Base-by-base conservation (phyloP, 495 filamentous ascomycete genomes). In the Penicillium herquei region DNA sequence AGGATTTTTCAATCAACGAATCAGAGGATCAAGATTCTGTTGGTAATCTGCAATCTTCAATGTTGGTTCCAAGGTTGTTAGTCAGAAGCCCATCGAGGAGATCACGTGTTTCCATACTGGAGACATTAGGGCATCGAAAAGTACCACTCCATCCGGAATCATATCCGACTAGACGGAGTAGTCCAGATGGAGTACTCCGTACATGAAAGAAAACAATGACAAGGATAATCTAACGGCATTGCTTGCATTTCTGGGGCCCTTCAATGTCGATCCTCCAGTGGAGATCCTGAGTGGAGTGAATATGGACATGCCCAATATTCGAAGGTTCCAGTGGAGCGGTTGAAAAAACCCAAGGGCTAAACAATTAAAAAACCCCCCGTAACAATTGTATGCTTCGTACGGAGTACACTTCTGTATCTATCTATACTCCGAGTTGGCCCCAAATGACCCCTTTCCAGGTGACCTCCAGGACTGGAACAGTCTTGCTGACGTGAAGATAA, bases 221-320 rank as follows among this genome's bases (percentile, higher is more conserved):
- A 13, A 37, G 8, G 34, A 37, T 13, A 13, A 37, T 10, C 34
- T 37, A 10, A 37, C 34, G 34, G 34, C 10, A 49, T 49, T 33
- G 26, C 47, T 16, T 35, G 47, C 32, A 49, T 39, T 35, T 35
- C 11, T 32, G 31, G 21, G 34, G n/a, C 31, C 43, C 43, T 46
- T 39, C 30, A 41, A 9, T 40, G 42, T 51, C 34, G 49, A 52
- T 56, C 54, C 32, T 51, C 39, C 12, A 21, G 54, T 51, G 54
- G 48, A 48, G 54, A 39, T 31, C 8, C 30, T 13, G 16, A 32
- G 52, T 54, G 52, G 52, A 47, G 32, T 11, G 33, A 42, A 31
- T 21, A n/a, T 30, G 37, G 35, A 41, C 48, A 56, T n/a, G 7
- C 12, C 30, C n/a, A 42, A 56, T 45, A 56, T 40, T 26, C 21